Percentiles rank a stretch among this genome's conserved stretches.
Evolutionary conservation across 768 basidiomycete species (phyloP).

Genomic region (Coprinellus micaceus): DNA sequence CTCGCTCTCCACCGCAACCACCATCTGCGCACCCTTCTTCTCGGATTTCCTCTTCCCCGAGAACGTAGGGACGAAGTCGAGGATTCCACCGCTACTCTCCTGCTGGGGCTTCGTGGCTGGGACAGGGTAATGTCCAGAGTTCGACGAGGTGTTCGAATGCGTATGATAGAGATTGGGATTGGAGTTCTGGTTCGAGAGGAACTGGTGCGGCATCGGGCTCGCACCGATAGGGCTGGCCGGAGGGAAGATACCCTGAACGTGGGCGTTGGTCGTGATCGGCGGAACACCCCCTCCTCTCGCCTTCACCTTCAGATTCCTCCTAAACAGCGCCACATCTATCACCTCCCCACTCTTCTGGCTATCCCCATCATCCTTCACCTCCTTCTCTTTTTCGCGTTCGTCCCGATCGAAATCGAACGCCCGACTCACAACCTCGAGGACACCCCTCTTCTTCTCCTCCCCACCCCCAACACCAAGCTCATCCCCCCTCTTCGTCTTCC

Average conservation of each 20-base stretch:
- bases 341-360: neutral
- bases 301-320: constrained; percentile 2
- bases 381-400: neutral
- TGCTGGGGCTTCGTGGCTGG: too few relatives aligned
- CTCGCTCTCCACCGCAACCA: neutral
- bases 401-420: constrained; percentile 9
- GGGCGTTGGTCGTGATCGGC: neutral
- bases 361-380: neutral
- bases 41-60: neutral
- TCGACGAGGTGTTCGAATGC: too few relatives aligned
- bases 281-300: constrained; percentile 6
- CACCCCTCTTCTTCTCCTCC: constrained; percentile 4
- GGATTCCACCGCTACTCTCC: neutral
- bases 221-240: constrained; percentile 1
- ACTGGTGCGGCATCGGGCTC: neutral
- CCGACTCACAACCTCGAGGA: constrained; percentile 1
- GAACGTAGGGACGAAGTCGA: neutral
- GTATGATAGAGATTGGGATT: too few relatives aligned
- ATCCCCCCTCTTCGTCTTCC: neutral
- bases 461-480: neutral
- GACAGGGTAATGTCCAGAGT: too few relatives aligned
- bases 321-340: neutral
- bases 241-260: neutral
- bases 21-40: neutral
- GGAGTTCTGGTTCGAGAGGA: neutral